Evolutionary conservation across 169 alveolate species (phyloP).

Genomic region (Ichthyophthirius multifiliis): DNA sequence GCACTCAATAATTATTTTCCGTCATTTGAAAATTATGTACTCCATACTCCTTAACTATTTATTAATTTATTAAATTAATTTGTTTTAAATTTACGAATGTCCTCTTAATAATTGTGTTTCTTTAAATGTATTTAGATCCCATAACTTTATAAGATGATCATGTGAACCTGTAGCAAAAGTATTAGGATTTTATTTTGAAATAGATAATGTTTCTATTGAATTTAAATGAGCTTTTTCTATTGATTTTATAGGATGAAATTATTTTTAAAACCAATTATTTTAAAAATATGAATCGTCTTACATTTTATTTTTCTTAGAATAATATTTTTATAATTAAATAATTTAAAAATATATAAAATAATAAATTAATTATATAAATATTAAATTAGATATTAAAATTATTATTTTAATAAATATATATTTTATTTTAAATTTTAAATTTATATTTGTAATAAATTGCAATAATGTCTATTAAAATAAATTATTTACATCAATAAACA

Average conservation of each 20-base stretch:
- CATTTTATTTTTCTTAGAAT: no score
- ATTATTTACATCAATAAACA: no score
- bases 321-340: no score
- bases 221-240: conserved; percentile 34
- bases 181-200: not conserved
- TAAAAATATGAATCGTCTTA: not conserved
- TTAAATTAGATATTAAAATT: no score
- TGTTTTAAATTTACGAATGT: not conserved
- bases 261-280: conserved; percentile 24
- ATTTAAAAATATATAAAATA: no score
- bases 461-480: no score
- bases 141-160: conserved; percentile 28
- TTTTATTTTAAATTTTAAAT: no score
- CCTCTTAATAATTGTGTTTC: conserved; percentile 12
- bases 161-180: conserved; percentile 41
- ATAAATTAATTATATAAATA: no score
- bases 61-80: not conserved
- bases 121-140: conserved; percentile 32
- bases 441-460: no score
- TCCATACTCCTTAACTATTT: conserved; percentile 42
- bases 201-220: conserved; percentile 27
- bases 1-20: conserved; percentile 33
- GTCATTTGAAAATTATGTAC: conserved; percentile 16
- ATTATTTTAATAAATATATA: no score
- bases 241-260: conserved; percentile 16